These are phyloP conservation scores for Coprinopsis strossmayeri DNA, from an alignment of 768 basidiomycete species.

Conservation along the genomic window DNA sequence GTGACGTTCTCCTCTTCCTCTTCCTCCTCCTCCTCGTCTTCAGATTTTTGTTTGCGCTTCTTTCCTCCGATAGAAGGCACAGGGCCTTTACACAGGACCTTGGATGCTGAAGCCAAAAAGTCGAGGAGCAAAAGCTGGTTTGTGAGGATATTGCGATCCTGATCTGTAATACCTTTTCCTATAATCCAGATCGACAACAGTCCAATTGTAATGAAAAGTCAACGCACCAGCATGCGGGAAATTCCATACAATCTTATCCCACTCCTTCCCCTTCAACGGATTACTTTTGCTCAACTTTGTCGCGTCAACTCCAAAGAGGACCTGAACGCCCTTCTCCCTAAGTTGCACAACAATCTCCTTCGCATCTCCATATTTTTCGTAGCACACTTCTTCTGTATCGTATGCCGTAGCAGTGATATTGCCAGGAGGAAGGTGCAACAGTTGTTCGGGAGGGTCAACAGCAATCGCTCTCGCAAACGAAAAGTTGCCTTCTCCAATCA, in stretches of 20 bases:
- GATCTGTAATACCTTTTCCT: slow-evolving; percentile 90
- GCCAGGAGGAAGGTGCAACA: slow-evolving; percentile 46
- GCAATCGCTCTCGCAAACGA: slow-evolving; percentile 81
- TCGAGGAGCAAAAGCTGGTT: slow-evolving; percentile 82
- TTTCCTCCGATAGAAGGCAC: slow-evolving; percentile 36
- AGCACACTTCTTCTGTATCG: slow-evolving; percentile 73
- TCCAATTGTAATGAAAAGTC: neutral
- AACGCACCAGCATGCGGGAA: slow-evolving; percentile 89
- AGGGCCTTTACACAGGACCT: slow-evolving; percentile 52
- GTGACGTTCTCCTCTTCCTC: slow-evolving; percentile 22
- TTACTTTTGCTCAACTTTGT: slow-evolving; percentile 58
- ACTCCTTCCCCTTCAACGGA: slow-evolving; percentile 51
- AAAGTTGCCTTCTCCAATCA: slow-evolving; percentile 94
- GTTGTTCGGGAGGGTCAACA: slow-evolving; percentile 29
- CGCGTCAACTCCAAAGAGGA: slow-evolving; percentile 85
- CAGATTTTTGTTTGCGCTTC: slow-evolving; percentile 39
- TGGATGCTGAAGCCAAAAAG: slow-evolving; percentile 71
- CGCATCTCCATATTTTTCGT: slow-evolving; percentile 77
- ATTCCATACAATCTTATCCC: slow-evolving; percentile 88
- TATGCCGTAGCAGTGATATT: slow-evolving; percentile 83
- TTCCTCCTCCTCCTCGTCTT: slow-evolving; percentile 41
- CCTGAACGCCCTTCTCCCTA: slow-evolving; percentile 51
- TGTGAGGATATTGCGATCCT: slow-evolving; percentile 85
- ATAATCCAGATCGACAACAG: slow-evolving; percentile 2
- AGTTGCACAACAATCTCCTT: slow-evolving; percentile 49